Conservation (phyloP, 2,329 filamentous ascomycete genomes). For the Rhinocladiella similis region DNA sequence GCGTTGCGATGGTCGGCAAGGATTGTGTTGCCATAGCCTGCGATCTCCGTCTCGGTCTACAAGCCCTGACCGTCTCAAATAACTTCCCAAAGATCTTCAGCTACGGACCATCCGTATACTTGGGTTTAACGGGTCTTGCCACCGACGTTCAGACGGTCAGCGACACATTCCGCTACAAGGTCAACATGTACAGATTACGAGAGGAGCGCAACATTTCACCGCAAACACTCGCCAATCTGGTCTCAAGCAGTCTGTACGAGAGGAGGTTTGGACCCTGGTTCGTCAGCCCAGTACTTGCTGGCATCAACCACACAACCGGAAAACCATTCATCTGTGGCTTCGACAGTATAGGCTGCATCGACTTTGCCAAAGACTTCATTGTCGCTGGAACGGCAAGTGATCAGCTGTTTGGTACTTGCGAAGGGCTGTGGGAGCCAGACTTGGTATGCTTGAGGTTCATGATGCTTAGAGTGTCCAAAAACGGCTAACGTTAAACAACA, state of each 20-base stretch:
- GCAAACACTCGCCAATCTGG: slow-evolving; percentile 93
- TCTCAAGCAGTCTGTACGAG: slow-evolving; percentile 90
- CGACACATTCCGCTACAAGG: slow-evolving; percentile 98
- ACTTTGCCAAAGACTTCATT: slow-evolving; percentile 99
- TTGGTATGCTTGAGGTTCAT: slow-evolving; percentile 61
- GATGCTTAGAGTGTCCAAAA: too few species aligned
- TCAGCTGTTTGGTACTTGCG: slow-evolving; percentile 98
- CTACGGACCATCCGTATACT: slow-evolving; percentile 86
- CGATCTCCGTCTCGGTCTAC: slow-evolving; percentile 94
- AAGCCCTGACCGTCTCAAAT: slow-evolving; percentile 96
- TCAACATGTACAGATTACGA: slow-evolving; percentile 98
- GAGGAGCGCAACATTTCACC: slow-evolving; percentile 97
- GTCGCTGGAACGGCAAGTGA: slow-evolving; percentile 94
- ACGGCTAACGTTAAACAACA: slow-evolving; percentile 37
- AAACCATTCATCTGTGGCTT: slow-evolving; percentile 99
- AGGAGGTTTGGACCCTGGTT: slow-evolving; percentile 95
- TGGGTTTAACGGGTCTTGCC: slow-evolving; percentile 92
- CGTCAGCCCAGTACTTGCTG: slow-evolving; percentile 89
- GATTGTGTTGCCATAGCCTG: slow-evolving; percentile 99
- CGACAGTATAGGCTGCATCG: slow-evolving; percentile 98
- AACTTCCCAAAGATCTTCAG: slow-evolving; percentile 99
- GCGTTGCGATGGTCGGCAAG: slow-evolving; percentile 98
- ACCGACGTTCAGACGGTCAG: slow-evolving; percentile 93
- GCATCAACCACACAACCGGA: slow-evolving; percentile 89
- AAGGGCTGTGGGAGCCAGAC: slow-evolving; percentile 96